Evolutionary conservation across 2,329 filamentous ascomycete species (phyloP).

Genomic region (Botrytis tulipae): DNA sequence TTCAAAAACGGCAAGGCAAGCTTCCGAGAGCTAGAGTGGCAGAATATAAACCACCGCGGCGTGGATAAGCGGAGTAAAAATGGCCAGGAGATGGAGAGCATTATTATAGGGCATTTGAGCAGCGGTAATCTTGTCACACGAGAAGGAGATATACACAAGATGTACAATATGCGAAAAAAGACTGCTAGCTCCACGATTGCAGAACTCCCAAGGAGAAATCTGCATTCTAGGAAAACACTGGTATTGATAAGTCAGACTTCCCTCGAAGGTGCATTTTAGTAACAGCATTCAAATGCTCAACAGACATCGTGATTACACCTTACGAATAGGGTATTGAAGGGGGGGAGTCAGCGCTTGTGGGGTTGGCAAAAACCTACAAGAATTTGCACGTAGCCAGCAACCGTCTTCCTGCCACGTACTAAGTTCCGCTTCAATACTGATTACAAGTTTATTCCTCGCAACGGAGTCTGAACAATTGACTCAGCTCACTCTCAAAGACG

Average conservation of each 20-base stretch:
- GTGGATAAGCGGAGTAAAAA: rapidly evolving
- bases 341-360: not conserved
- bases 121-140: rapidly evolving
- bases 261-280: rapidly evolving
- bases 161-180: not conserved
- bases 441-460: not conserved
- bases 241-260: rapidly evolving
- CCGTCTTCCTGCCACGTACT: rapidly evolving
- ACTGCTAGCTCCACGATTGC: no score
- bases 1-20: not conserved
- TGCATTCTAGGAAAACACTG: no score
- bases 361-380: not conserved
- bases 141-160: not conserved
- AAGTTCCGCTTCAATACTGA: not conserved
- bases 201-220: no score
- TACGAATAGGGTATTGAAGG: not conserved
- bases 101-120: rapidly evolving
- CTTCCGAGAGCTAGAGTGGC: rapidly evolving
- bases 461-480: not conserved
- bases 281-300: not conserved
- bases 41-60: not conserved
- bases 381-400: not conserved
- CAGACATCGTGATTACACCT: not conserved
- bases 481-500: not conserved
- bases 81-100: rapidly evolving